phyloP scores from a whole-genome alignment of 164 flowering plant genomes.

The Chimonanthus salicifolius region DNA sequence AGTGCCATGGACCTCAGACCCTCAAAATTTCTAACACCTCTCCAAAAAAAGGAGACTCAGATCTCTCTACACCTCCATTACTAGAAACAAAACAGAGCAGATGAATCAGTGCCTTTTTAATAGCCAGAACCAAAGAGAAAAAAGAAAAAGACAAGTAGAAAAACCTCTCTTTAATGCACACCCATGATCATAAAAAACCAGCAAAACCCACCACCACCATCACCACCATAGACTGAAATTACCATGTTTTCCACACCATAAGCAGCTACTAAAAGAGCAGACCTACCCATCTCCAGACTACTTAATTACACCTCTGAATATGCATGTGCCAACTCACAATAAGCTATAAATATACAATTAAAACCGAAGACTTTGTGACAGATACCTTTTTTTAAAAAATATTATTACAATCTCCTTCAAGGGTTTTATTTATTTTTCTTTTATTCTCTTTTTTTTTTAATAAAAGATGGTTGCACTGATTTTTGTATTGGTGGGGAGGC shows the following conservation, averaged over 20 bases:
- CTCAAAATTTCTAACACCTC: no score
- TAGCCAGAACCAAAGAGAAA: slow-evolving; percentile 10
- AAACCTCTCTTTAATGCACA: slow-evolving; percentile 23
- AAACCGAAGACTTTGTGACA: slow-evolving; percentile 6
- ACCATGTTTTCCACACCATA: background rate
- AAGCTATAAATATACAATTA: slow-evolving; percentile 32
- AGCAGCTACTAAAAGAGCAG: slow-evolving; percentile 29
- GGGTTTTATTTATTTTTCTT: background rate
- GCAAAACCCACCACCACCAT: slow-evolving; percentile 7
- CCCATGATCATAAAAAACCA: slow-evolving; percentile 7
- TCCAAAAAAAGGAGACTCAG: background rate
- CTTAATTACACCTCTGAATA: slow-evolving; percentile 31
- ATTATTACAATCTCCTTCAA: background rate
- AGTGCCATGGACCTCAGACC: slow-evolving; percentile 27
- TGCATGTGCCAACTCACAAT: slow-evolving; percentile 44
- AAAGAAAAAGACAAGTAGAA: slow-evolving; percentile 9
- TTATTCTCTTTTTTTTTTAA: background rate
- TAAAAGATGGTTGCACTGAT: background rate
- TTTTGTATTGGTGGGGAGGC: background rate
- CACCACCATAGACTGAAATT: slow-evolving; percentile 9
- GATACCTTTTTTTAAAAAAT: background rate
- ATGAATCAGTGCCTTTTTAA: slow-evolving; percentile 20
- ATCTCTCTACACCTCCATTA: slow-evolving; percentile 21
- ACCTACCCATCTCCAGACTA: slow-evolving; percentile 50
- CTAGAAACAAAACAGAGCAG: slow-evolving; percentile 16